phyloP scores from a whole-genome alignment of 306 rosid genomes.

The Chamaecrista fasciculata region DNA sequence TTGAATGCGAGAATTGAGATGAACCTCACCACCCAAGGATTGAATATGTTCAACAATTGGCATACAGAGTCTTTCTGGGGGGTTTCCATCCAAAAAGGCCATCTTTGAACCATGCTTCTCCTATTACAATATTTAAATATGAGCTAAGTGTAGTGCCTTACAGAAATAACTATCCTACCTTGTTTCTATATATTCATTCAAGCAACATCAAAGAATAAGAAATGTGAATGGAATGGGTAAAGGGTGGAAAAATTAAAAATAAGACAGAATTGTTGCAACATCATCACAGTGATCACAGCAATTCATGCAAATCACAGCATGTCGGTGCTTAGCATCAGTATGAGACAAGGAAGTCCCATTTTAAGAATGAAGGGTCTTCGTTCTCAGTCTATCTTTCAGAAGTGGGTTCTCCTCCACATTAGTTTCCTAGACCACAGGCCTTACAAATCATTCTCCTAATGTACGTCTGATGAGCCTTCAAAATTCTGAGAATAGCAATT shows the following conservation, averaged over 20 bases:
- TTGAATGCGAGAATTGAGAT: constrained; percentile 76
- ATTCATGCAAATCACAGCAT: background rate
- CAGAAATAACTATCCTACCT: background rate
- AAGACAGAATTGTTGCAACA: background rate
- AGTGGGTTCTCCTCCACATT: background rate
- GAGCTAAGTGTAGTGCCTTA: background rate
- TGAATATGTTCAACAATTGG: constrained; percentile 85
- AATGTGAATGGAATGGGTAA: background rate
- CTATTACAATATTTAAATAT: constrained; percentile 40
- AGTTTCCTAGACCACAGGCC: background rate
- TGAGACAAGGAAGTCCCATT: background rate
- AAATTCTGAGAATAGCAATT: background rate
- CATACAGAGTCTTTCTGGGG: constrained; percentile 95
- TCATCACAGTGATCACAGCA: background rate
- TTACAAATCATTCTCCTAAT: background rate
- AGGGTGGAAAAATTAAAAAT: background rate
- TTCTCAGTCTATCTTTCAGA: background rate
- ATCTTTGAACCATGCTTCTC: constrained; percentile 98
- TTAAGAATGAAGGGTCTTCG: background rate
- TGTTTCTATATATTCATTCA: background rate
- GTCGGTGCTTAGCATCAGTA: background rate
- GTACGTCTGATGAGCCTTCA: background rate
- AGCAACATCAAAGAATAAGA: background rate
- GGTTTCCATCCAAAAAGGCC: constrained; percentile 97
- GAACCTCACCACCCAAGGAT: constrained; percentile 89